Conservation (phyloP, 2,329 filamentous ascomycete species). For the Sporothrix curviconia region DNA sequence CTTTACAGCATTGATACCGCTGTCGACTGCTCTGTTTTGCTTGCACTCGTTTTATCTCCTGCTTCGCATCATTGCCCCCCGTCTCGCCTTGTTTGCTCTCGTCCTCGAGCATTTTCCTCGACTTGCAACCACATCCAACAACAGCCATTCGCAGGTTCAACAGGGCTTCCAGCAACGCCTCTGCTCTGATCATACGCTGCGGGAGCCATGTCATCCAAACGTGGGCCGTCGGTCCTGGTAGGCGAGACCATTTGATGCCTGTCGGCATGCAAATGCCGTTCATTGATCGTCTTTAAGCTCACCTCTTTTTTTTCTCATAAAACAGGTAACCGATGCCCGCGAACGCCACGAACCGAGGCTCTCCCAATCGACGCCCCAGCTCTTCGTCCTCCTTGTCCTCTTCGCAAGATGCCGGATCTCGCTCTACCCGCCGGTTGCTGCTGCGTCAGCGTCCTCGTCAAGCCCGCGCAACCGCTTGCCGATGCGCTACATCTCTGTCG, state of each 20-base stretch:
- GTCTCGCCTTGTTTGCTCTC: too few species aligned
- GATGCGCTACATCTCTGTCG: slow-evolving; percentile 79
- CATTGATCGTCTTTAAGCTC: too few species aligned
- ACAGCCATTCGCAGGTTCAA: not conserved
- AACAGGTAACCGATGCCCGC: slow-evolving; percentile 54
- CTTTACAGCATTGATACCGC: not conserved
- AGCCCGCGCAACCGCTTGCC: slow-evolving; percentile 26
- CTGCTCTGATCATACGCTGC: not conserved
- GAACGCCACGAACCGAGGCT: slow-evolving; percentile 35
- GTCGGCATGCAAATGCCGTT: too few species aligned
- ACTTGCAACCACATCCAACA: not conserved
- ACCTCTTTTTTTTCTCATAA: slow-evolving; percentile 16
- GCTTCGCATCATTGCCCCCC: not conserved
- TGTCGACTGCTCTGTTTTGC: not conserved
- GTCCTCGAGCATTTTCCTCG: not conserved
- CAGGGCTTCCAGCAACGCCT: not conserved
- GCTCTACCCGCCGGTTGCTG: slow-evolving; percentile 11
- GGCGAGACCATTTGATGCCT: too few species aligned
- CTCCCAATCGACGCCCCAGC: not conserved
- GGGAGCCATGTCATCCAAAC: slow-evolving; percentile 37
- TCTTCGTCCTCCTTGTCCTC: slow-evolving; percentile 13
- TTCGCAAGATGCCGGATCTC: not conserved
- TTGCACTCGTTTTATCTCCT: not conserved
- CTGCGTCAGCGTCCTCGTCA: slow-evolving; percentile 17
- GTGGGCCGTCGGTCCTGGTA: slow-evolving; percentile 57